Evolutionary conservation across 345 rosid species (phyloP).

Genomic region (Toxicodendron radicans): DNA sequence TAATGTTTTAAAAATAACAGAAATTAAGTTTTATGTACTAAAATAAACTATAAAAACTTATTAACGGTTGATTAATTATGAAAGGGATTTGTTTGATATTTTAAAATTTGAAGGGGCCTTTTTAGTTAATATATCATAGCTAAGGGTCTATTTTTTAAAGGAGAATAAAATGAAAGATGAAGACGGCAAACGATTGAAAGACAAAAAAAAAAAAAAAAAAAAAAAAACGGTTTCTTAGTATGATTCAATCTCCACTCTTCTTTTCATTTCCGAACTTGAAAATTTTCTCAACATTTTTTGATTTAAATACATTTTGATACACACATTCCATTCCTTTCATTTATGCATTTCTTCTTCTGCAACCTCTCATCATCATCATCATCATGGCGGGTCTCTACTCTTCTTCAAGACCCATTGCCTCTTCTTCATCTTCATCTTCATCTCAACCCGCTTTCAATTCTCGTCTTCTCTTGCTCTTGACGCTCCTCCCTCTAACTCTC

Average conservation of each 20-base stretch:
- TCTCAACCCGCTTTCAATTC: constrained; percentile 23
- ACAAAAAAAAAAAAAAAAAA: too few relatives aligned
- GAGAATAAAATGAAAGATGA: too few relatives aligned
- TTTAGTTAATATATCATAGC: too few relatives aligned
- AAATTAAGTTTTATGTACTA: too few relatives aligned
- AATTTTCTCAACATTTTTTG: not conserved
- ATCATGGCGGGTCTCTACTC: constrained; percentile 43
- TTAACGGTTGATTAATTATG: too few relatives aligned
- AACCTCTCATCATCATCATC: constrained; percentile 19
- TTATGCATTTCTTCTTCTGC: constrained; percentile 1
- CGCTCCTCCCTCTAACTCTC: constrained; percentile 54
- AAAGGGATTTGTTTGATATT: too few relatives aligned
- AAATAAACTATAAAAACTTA: too few relatives aligned
- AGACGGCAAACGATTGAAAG: not conserved
- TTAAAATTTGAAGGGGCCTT: too few relatives aligned
- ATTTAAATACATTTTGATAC: constrained; percentile 2
- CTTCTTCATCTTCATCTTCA: constrained; percentile 24
- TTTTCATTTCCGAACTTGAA: not conserved
- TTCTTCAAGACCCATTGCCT: constrained; percentile 26
- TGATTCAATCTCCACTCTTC: not conserved
- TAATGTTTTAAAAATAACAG: too few relatives aligned
- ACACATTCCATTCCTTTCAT: not conserved
- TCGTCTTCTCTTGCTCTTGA: constrained; percentile 46
- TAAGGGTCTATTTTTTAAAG: too few relatives aligned
- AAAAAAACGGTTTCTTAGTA: constrained; percentile 27